These are phyloP conservation scores for Fusarium sp. DNA, from an alignment of 2,329 filamentous ascomycete species.

Conservation along the genomic window DNA sequence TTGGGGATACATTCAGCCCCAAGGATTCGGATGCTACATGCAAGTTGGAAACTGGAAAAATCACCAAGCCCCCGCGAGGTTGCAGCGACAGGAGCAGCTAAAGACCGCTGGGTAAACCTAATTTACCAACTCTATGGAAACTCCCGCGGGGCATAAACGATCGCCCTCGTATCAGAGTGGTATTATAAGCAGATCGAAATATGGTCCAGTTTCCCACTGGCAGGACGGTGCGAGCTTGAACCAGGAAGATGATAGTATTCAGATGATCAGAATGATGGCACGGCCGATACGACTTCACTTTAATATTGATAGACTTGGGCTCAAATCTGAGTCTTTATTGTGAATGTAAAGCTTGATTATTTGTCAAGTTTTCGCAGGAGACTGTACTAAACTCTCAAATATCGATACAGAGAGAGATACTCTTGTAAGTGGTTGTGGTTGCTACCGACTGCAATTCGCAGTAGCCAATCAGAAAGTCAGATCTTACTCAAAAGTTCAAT, in stretches of 20 bases:
- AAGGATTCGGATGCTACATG: neutral
- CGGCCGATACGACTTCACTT: neutral
- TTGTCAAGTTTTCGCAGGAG: neutral
- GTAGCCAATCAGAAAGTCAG: conserved; percentile 14
- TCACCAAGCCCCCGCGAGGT: neutral
- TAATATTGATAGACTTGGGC: neutral
- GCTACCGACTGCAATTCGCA: neutral
- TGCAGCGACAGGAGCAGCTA: neutral
- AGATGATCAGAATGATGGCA: neutral
- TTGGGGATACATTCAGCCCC: neutral
- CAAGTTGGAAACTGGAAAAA: neutral
- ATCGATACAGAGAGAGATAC: neutral
- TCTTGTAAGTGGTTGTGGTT: conserved; percentile 1
- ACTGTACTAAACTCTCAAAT: neutral
- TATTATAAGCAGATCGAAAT: neutral
- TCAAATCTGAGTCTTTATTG: neutral
- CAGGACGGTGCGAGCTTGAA: neutral
- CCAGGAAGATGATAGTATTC: neutral
- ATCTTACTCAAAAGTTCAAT: neutral
- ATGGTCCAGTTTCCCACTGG: neutral
- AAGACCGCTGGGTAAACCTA: neutral
- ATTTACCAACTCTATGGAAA: neutral
- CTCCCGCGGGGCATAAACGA: neutral
- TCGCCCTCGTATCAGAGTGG: neutral
- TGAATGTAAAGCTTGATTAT: neutral